These are phyloP conservation scores for Sphaerulina populicola DNA, from an alignment of 2,329 filamentous ascomycete genomes.

Conservation along the genomic window DNA sequence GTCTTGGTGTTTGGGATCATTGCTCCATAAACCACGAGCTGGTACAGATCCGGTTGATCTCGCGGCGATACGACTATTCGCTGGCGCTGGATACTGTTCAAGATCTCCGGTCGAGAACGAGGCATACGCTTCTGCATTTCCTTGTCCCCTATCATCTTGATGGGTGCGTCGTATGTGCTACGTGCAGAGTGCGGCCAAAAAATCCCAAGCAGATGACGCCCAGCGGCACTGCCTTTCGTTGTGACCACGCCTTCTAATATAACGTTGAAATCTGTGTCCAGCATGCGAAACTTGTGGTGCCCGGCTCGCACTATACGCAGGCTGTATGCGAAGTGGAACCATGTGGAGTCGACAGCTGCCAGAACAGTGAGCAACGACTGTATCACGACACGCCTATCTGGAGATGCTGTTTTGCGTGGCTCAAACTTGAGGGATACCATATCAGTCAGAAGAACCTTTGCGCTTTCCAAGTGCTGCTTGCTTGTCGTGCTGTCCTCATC, in stretches of 20 bases:
- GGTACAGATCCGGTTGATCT: not conserved
- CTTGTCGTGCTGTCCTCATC: not conserved
- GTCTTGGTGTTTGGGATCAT: conserved; percentile 20
- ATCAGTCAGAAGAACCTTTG: conserved; percentile 10
- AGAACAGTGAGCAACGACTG: conserved; percentile 18
- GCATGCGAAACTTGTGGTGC: conserved; percentile 15
- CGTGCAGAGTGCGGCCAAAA: conserved; percentile 37
- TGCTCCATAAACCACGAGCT: conserved; percentile 21
- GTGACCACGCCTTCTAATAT: conserved; percentile 49
- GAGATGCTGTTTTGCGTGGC: not conserved
- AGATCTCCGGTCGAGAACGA: conserved; percentile 1
- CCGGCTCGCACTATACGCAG: not conserved
- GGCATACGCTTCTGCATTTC: conserved; percentile 2
- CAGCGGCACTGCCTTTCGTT: conserved; percentile 41
- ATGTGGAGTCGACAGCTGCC: conserved; percentile 13
- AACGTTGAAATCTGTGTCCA: conserved; percentile 41
- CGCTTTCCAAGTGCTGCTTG: conserved; percentile 2
- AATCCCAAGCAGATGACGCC: conserved; percentile 41
- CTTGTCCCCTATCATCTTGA: conserved; percentile 1
- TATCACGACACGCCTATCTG: not conserved
- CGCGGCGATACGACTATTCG: conserved; percentile 10
- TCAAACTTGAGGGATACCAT: not conserved
- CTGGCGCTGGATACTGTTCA: conserved; percentile 9
- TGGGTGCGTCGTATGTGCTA: not conserved
- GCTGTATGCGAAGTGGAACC: conserved; percentile 15